Evolutionary conservation across 106 monocot species (phyloP).

Genomic region (Dendrobium catenatum): DNA sequence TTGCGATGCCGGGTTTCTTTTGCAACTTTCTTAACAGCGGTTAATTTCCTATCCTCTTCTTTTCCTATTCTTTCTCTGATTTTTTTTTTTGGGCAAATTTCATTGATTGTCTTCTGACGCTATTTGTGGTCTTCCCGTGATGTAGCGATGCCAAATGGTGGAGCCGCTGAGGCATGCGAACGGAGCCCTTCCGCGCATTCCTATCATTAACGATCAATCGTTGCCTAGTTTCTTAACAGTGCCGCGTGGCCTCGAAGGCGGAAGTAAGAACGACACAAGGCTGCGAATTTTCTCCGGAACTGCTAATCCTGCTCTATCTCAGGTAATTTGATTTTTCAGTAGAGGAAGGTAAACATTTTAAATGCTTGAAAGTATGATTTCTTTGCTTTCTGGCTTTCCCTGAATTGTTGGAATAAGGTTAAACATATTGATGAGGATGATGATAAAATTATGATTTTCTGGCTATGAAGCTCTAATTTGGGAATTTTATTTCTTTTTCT

Average conservation of each 20-base stretch:
- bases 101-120: neutral
- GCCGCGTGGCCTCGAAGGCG: slow-evolving; percentile 6
- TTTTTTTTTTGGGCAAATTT: neutral
- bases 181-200: slow-evolving; percentile 35
- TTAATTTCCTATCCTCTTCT: neutral
- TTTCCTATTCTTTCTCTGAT: neutral
- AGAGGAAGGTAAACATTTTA: neutral
- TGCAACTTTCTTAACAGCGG: slow-evolving; percentile 6
- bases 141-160: slow-evolving; percentile 41
- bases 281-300: slow-evolving; percentile 77
- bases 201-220: slow-evolving; percentile 24
- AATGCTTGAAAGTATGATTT: neutral
- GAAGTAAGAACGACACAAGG: slow-evolving; percentile 20
- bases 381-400: neutral
- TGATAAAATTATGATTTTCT: neutral
- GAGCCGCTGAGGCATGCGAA: slow-evolving; percentile 46
- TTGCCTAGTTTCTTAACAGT: slow-evolving; percentile 22
- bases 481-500: neutral
- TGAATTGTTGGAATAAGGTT: neutral
- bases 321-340: slow-evolving; percentile 21
- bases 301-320: slow-evolving; percentile 60
- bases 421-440: neutral
- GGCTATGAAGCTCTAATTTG: neutral
- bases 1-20: neutral
- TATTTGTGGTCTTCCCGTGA: neutral